Base-by-base conservation (phyloP, 2,329 filamentous ascomycete species). In the Claviceps quebecensis region DNA sequence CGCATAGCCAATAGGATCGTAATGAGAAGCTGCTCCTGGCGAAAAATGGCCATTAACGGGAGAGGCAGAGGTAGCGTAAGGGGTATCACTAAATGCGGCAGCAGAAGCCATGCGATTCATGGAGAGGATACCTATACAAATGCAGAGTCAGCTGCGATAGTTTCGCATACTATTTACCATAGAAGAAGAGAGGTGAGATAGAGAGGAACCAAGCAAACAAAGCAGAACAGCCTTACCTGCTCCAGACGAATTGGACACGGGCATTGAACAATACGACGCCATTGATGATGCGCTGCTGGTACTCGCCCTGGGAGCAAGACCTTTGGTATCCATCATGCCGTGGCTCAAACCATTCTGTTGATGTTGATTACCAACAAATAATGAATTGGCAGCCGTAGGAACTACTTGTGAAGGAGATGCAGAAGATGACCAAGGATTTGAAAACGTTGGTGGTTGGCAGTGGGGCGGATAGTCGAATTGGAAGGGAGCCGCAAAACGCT, bases 401-500 rank as follows among this genome's bases (percentile, higher is more conserved):
- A 70, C 55, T 65, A 71, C 54, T 56, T 65, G 65, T 51, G 67
- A 58, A 36, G 70, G 61, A 22, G 73, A 66, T 11, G 74, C 67
- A 36, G 81, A 73, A 46, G 75, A 76, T 52, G 86, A 78, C 90
- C 90, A 96, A 43, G 89, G 89, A 68, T 96, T 93, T 62, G 85
- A 89, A 73, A 96, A 96, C 57, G 93, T 85, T 81, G 71, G 76
- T 64, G 73, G 76, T 65, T 62, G 75, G 66, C 55, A 56, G 58
- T 67, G 65, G 38, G 69, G 67, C 54, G 73, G 69, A 69, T 87
- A 88, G 67, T 91, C 87, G 74, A 91, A 93, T 68, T 80, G 81
- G 73, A 95, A 70, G 66, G 77, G 70, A 64, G 76, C 79, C 64
- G 78, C 86, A 72, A 85, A 87, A 67, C 81, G 80, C 73, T 82